A percentile compares a stretch with the other conserved stretches of the same genome.
These are phyloP conservation scores for Cordyceps fumosorosea DNA, from an alignment of 2,329 filamentous ascomycete genomes.

Conservation along the genomic window DNA sequence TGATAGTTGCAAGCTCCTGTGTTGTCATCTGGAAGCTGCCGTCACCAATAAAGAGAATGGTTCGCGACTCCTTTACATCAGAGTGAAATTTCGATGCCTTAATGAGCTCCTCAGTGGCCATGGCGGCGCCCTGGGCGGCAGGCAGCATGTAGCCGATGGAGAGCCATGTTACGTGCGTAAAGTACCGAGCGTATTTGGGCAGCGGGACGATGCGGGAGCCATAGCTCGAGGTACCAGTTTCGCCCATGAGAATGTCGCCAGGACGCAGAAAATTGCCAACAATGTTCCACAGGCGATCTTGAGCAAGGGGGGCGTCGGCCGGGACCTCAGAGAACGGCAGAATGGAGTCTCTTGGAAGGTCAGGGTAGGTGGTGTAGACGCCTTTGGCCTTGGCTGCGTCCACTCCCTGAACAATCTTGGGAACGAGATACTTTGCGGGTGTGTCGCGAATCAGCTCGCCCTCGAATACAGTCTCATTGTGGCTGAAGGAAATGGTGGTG, in stretches of 20 bases:
- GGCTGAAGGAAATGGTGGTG: constrained; percentile 27
- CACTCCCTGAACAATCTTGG: constrained; percentile 18
- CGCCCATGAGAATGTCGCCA: constrained; percentile 50
- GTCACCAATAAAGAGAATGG: constrained; percentile 55
- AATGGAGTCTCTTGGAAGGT: constrained; percentile 22
- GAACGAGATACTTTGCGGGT: constrained; percentile 17
- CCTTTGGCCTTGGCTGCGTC: constrained; percentile 19
- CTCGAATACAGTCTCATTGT: constrained; percentile 26
- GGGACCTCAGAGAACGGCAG: constrained; percentile 15
- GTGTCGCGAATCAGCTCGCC: constrained; percentile 26
- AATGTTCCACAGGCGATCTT: constrained; percentile 42
- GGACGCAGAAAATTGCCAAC: constrained; percentile 40
- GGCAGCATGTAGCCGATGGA: constrained; percentile 57
- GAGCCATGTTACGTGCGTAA: constrained; percentile 49
- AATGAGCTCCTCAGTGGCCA: constrained; percentile 44
- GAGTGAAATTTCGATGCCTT: constrained; percentile 15
- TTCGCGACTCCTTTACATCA: constrained; percentile 23
- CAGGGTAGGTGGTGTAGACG: constrained; percentile 21
- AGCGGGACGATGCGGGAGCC: constrained; percentile 46
- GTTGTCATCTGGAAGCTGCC: constrained; percentile 61
- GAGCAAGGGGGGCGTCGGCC: constrained; percentile 33
- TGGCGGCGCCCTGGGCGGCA: constrained; percentile 46
- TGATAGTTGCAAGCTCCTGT: constrained; percentile 60
- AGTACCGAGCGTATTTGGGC: constrained; percentile 39
- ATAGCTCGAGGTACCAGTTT: constrained; percentile 51